A percentile compares a stretch with the other conserved stretches of the same genome.
phyloP scores from a whole-genome alignment of 1,284 basidiomycete species.

The Fomitopsis pinicola region DNA sequence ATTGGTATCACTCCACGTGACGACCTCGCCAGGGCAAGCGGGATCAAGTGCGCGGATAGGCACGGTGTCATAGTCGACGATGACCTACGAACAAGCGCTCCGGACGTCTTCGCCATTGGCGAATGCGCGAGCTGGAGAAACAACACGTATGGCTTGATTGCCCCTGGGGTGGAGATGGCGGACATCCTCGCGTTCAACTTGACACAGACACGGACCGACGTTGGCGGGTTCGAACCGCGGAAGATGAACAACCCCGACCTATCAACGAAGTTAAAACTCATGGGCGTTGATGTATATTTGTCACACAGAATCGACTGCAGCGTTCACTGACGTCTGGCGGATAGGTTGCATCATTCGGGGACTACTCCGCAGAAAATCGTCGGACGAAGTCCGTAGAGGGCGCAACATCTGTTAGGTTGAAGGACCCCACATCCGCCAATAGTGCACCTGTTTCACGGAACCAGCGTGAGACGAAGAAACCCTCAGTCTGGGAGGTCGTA shows the following conservation, averaged over 20 bases:
- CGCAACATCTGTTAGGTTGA: constrained; percentile 2
- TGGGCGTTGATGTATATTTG: constrained; percentile 61
- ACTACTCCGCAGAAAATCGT: constrained; percentile 67
- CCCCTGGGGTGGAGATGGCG: constrained; percentile 73
- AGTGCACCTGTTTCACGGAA: constrained; percentile 9
- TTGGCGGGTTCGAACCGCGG: constrained; percentile 42
- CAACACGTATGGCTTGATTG: constrained; percentile 69
- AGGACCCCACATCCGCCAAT: constrained; percentile 6
- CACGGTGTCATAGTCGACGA: constrained; percentile 62
- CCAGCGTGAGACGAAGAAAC: constrained; percentile 10
- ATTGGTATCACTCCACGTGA: constrained; percentile 72
- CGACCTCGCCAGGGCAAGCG: constrained; percentile 52
- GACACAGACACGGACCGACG: constrained; percentile 42
- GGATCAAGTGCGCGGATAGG: constrained; percentile 40
- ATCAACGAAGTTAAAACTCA: constrained; percentile 64
- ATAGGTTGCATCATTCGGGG: constrained; percentile 67
- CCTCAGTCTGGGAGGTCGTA: constrained; percentile 15
- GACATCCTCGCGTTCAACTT: constrained; percentile 75
- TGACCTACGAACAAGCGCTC: constrained; percentile 49
- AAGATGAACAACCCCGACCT: constrained; percentile 61
- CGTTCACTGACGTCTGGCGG: neutral
- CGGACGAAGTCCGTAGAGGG: constrained; percentile 5
- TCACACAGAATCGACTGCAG: neutral
- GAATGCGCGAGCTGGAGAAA: constrained; percentile 72
- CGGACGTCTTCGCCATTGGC: constrained; percentile 69